These are phyloP conservation scores for Fusarium coicis DNA, from an alignment of 2,329 filamentous ascomycete species.

Conservation along the genomic window DNA sequence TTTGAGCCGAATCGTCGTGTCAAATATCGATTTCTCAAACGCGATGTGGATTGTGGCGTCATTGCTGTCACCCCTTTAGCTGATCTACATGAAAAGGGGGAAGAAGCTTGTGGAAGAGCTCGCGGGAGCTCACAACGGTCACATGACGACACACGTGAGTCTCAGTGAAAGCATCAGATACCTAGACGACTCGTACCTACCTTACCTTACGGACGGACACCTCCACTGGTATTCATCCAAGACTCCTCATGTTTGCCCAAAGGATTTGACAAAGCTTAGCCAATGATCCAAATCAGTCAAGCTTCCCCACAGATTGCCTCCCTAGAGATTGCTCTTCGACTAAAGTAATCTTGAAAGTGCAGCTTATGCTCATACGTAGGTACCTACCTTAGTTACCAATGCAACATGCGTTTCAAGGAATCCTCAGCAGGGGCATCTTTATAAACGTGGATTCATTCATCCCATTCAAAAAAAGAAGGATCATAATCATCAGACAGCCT, in stretches of 20 bases:
- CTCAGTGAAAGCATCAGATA: neutral
- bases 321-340: neutral
- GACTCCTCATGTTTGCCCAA: neutral
- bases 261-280: neutral
- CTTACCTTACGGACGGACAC: neutral
- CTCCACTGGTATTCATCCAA: neutral
- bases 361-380: neutral
- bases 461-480: too few relatives aligned
- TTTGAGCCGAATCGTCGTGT: neutral
- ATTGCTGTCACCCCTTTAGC: slow-evolving; percentile 17
- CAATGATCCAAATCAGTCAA: neutral
- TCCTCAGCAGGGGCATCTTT: neutral
- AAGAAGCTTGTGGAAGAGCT: slow-evolving; percentile 3
- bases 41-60: slow-evolving; percentile 25
- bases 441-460: too few relatives aligned
- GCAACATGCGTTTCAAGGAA: neutral
- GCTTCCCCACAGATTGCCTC: neutral
- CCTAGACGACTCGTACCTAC: too few relatives aligned
- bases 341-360: neutral
- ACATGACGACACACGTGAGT: slow-evolving; percentile 17
- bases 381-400: neutral
- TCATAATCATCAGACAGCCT: too few relatives aligned
- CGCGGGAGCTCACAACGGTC: neutral
- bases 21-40: neutral
- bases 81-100: slow-evolving; percentile 15